Percentiles rank a stretch among this genome's conserved stretches.
Conservation (phyloP, 2,329 filamentous ascomycete species). For the Macrophomina phaseolina region DNA sequence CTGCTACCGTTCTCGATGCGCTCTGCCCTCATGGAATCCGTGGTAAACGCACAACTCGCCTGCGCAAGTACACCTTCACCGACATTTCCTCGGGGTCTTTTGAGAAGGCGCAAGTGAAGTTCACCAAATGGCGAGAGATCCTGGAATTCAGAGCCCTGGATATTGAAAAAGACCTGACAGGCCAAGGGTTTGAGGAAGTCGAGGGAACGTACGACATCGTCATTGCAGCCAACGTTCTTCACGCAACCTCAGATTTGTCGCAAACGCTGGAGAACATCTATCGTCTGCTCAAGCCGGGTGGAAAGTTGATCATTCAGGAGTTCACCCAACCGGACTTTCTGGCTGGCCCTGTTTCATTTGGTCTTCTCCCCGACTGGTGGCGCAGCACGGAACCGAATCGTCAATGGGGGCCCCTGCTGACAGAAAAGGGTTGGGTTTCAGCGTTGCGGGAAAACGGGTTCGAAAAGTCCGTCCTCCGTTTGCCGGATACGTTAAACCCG, state of each 20-base stretch:
- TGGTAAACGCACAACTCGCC: constrained; percentile 3
- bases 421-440: constrained; percentile 14
- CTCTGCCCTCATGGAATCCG: constrained; percentile 11
- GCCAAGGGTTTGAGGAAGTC: constrained; percentile 30
- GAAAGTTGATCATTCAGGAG: constrained; percentile 46
- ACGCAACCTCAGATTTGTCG: constrained; percentile 28
- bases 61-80: constrained; percentile 32
- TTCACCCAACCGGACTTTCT: constrained; percentile 20
- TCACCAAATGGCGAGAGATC: constrained; percentile 17
- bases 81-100: constrained; percentile 35
- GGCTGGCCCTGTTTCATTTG: neutral
- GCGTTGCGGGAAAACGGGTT: constrained; percentile 9
- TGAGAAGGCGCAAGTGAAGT: constrained; percentile 22
- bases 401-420: constrained; percentile 10
- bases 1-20: neutral
- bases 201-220: constrained; percentile 25
- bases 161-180: constrained; percentile 26
- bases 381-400: constrained; percentile 12
- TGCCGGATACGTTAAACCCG: constrained; percentile 11
- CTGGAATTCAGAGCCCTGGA: constrained; percentile 24
- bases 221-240: constrained; percentile 28
- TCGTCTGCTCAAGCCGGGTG: constrained; percentile 45
- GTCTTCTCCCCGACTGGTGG: constrained; percentile 29
- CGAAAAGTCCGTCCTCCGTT: constrained; percentile 9
- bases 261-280: constrained; percentile 30